phyloP scores from a whole-genome alignment of 2,329 filamentous ascomycete genomes.

The Sphaerulina musiva region DNA sequence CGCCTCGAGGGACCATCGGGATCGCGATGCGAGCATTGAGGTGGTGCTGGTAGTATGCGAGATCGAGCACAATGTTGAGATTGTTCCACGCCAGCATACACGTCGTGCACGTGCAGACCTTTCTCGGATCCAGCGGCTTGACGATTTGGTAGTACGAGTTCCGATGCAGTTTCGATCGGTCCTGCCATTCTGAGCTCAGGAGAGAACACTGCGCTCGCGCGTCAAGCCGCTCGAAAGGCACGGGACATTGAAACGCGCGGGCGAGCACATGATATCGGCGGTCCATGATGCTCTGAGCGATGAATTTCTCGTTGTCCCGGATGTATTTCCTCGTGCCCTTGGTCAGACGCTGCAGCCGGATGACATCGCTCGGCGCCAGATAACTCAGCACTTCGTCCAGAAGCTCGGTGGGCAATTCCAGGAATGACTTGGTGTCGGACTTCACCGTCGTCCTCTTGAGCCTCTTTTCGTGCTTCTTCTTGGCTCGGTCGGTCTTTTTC shows the following conservation, averaged over 20 bases:
- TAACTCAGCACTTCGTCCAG: slow-evolving; percentile 44
- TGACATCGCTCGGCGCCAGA: slow-evolving; percentile 47
- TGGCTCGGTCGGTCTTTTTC: slow-evolving; percentile 47
- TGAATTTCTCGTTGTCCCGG: slow-evolving; percentile 37
- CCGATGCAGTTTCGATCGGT: slow-evolving; percentile 43
- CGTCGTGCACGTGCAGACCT: slow-evolving; percentile 53
- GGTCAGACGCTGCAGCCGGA: slow-evolving; percentile 42
- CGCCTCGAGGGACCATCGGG: slow-evolving; percentile 47
- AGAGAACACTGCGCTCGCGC: slow-evolving; percentile 33
- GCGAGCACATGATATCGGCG: slow-evolving; percentile 47
- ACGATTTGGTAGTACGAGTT: slow-evolving; percentile 52
- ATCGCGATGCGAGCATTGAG: slow-evolving; percentile 49
- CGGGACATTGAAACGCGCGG: slow-evolving; percentile 49
- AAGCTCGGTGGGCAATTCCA: slow-evolving; percentile 50
- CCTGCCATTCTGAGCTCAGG: slow-evolving; percentile 39
- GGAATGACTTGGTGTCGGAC: slow-evolving; percentile 34
- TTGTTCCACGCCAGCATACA: slow-evolving; percentile 54
- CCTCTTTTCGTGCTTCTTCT: slow-evolving; percentile 35
- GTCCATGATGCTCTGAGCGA: slow-evolving; percentile 41
- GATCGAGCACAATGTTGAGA: slow-evolving; percentile 50
- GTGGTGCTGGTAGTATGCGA: slow-evolving; percentile 50
- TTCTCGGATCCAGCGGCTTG: slow-evolving; percentile 39
- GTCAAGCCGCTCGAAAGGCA: slow-evolving; percentile 37
- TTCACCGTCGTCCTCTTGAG: slow-evolving; percentile 30
- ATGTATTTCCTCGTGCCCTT: slow-evolving; percentile 42